Percentiles rank a stretch among this genome's conserved stretches.
phyloP scores from a whole-genome alignment of 306 rosid species.

The Betula pendula region DNA sequence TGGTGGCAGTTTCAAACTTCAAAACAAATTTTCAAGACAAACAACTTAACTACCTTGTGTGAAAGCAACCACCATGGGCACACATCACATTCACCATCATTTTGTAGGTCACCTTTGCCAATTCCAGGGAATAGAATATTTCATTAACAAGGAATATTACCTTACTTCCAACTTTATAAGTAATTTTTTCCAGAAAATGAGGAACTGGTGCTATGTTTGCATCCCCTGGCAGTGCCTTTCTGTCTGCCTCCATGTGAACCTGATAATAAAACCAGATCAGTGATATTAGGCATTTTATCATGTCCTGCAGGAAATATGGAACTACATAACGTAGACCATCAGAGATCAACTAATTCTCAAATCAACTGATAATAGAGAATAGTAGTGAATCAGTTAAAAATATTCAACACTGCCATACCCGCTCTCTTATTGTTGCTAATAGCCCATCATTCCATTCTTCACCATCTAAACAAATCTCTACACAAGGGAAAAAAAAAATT shows the following conservation, averaged over 20 bases:
- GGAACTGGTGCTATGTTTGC: constrained; percentile 45
- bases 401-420: constrained; percentile 48
- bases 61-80: background rate
- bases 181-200: constrained; percentile 61
- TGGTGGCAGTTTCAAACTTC: background rate
- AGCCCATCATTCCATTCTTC: constrained; percentile 96
- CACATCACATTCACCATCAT: background rate
- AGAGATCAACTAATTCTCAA: constrained; percentile 28
- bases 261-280: constrained; percentile 35
- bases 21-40: background rate
- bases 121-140: constrained; percentile 8
- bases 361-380: constrained; percentile 29
- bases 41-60: background rate
- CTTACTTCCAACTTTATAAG: constrained; percentile 88
- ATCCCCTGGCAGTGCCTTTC: constrained; percentile 72
- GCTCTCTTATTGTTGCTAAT: constrained; percentile 88
- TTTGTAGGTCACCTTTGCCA: background rate
- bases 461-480: constrained; percentile 69
- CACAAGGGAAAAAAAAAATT: constrained; percentile 8
- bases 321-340: constrained; percentile 16
- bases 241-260: constrained; percentile 97
- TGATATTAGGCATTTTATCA: constrained; percentile 31
- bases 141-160: constrained; percentile 38
- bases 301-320: constrained; percentile 16
- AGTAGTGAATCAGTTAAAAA: background rate